Evolutionary conservation across 352 stramenopile species (phyloP).

Genomic region (Sclerospora graminicola): DNA sequence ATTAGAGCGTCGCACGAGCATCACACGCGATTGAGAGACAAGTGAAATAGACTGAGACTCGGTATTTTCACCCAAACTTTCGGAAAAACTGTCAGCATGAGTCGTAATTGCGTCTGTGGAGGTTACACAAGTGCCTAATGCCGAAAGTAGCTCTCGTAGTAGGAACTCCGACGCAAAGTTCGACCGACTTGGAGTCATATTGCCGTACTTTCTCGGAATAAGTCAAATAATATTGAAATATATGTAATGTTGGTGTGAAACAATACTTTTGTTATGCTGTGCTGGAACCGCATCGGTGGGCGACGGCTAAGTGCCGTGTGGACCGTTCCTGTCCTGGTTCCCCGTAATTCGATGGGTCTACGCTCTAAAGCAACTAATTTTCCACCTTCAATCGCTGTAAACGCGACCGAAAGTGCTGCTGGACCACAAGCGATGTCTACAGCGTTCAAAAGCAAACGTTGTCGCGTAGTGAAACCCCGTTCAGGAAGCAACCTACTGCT

Average conservation of each 20-base stretch:
- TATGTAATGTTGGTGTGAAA: neutral
- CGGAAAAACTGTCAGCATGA: constrained; percentile 22
- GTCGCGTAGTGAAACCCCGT: constrained; percentile 5
- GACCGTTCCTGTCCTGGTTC: constrained; percentile 1
- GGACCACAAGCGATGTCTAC: neutral
- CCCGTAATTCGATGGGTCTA: constrained; percentile 11
- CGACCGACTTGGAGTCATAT: constrained; percentile 11
- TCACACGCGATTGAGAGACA: constrained; percentile 24
- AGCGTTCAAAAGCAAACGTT: constrained; percentile 12
- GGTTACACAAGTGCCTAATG: constrained; percentile 20
- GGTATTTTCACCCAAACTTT: constrained; percentile 42
- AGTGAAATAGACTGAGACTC: constrained; percentile 26
- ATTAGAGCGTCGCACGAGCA: constrained; percentile 42
- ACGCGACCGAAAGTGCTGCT: constrained; percentile 7
- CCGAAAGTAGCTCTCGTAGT: constrained; percentile 40
- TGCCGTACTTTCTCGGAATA: too few relatives aligned
- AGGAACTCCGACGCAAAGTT: constrained; percentile 38
- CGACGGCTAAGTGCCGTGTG: constrained; percentile 9
- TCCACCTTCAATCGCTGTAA: neutral
- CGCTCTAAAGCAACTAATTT: constrained; percentile 8
- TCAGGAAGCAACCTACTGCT: constrained; percentile 11
- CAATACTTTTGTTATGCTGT: constrained; percentile 17
- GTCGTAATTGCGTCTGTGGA: neutral
- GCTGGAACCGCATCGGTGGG: constrained; percentile 15
- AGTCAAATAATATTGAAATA: too few relatives aligned